Conservation (phyloP, 257 asterid species). For the Anisodus acutangulus region DNA sequence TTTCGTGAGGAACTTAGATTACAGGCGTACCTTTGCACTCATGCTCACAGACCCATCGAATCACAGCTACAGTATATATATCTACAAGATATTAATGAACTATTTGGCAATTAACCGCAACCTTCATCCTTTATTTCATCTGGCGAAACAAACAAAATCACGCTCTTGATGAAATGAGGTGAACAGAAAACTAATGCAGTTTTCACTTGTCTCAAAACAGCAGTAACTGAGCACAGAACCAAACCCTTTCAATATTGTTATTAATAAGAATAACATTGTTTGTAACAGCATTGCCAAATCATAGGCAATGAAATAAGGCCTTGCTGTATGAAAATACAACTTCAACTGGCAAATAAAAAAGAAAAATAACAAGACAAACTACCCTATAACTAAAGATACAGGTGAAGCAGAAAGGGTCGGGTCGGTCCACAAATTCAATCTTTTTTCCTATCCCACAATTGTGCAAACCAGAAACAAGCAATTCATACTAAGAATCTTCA, state of each 20-base stretch:
- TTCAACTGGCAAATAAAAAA: slow-evolving; percentile 21
- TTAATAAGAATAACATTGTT: slow-evolving; percentile 11
- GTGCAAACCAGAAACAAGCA: neutral
- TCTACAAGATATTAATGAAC: neutral
- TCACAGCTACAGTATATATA: neutral
- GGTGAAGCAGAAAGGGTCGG: neutral
- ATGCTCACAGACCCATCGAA: too few relatives aligned
- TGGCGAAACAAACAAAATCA: too few relatives aligned
- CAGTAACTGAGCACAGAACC: neutral
- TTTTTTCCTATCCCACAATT: slow-evolving; percentile 8
- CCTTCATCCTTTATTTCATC: neutral
- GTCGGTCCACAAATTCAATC: neutral
- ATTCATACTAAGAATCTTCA: neutral
- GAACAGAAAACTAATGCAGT: neutral
- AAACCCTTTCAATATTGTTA: neutral
- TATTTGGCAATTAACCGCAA: neutral
- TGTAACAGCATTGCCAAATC: slow-evolving; percentile 3
- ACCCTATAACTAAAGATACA: slow-evolving; percentile 15
- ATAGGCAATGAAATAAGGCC: neutral
- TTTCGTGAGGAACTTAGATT: too few relatives aligned
- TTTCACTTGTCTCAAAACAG: neutral
- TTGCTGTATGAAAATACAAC: neutral
- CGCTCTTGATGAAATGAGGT: neutral
- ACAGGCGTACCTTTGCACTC: too few relatives aligned
- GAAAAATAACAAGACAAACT: neutral